Conservation (phyloP, 83 land plant species). For the Isoetes engelmannii region DNA sequence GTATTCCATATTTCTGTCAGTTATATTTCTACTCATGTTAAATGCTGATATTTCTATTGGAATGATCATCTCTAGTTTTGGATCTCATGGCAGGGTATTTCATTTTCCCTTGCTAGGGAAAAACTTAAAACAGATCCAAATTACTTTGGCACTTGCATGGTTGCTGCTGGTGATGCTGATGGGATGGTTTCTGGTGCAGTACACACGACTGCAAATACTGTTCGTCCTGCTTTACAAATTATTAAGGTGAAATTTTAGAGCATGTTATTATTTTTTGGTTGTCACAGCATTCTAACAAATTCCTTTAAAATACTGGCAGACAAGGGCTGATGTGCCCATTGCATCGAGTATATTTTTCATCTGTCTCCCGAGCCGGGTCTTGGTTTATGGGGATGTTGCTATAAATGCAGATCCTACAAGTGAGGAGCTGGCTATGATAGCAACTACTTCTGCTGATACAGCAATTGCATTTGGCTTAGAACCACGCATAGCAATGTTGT, state of each 20-base stretch:
- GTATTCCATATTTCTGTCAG: neutral
- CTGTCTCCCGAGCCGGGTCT: constrained; percentile 36
- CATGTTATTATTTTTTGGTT: neutral
- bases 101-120: constrained; percentile 28
- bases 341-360: constrained; percentile 44
- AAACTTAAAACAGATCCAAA: constrained; percentile 28
- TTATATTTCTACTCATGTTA: neutral
- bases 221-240: constrained; percentile 45
- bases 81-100: constrained; percentile 33
- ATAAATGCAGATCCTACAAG: constrained; percentile 38
- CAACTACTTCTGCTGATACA: constrained; percentile 43
- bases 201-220: constrained; percentile 43
- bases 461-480: constrained; percentile 40
- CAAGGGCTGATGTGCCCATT: constrained; percentile 26
- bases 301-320: constrained; percentile 16
- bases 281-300: neutral
- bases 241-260: constrained; percentile 30
- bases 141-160: constrained; percentile 42
- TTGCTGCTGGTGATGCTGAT: constrained; percentile 45
- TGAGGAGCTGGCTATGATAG: constrained; percentile 43
- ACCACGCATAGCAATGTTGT: constrained; percentile 44
- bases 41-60: neutral
- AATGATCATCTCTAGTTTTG: neutral
- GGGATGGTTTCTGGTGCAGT: constrained; percentile 51
- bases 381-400: constrained; percentile 42